Base-by-base conservation (phyloP, 2,329 filamentous ascomycete genomes). In the Dothideomycetes sp. region DNA sequence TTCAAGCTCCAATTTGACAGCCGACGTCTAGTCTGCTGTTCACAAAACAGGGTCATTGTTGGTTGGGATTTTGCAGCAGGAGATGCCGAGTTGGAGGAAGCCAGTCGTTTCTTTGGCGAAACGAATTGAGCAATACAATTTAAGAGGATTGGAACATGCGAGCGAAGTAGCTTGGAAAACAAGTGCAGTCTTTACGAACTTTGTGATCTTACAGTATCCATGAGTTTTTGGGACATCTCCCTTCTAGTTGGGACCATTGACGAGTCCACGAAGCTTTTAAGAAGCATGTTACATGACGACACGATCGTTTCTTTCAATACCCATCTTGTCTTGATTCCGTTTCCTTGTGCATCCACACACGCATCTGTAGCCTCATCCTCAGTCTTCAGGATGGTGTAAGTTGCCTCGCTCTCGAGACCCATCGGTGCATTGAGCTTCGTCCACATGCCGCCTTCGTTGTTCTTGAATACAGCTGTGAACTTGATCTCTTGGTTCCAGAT, bases 1-100 rank as follows among this genome's bases (percentile, higher is more conserved):
- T 98, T 96, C 69, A 98, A 98, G 63, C 70, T 96, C 24, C 91
- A 98, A 60, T 98, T 95, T 51, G 91, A 98, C 57, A 84, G 87
- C 1, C 76, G 87, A 16, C 80, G 88, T 52, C 93, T 98, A 51
- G 82, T 98, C 41, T 95, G 88, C 65, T 95, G 89, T 58, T 91
- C 84, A 49, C 88, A 96, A 60, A 86, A 91, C 43, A 80, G 80
- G 27, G 78, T 82, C 12, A 96, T 98, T 55, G 86, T 96, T 0
- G 91, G 88, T 0, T 98, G 91, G 91, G 91, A 98, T 61, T 98
- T 96, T 70, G 91, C 87, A 45, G 85, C 87, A 51, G 82, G 78
- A 4, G 88, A 98, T 49, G 63, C 74, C 41, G 82, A 93, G 35
- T 44, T 61, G 31, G 57, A 57, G 42, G 47, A 53, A 49, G 51